Evolutionary conservation across 768 basidiomycete genomes (phyloP).

Genomic region (Lentinula lateritia): DNA sequence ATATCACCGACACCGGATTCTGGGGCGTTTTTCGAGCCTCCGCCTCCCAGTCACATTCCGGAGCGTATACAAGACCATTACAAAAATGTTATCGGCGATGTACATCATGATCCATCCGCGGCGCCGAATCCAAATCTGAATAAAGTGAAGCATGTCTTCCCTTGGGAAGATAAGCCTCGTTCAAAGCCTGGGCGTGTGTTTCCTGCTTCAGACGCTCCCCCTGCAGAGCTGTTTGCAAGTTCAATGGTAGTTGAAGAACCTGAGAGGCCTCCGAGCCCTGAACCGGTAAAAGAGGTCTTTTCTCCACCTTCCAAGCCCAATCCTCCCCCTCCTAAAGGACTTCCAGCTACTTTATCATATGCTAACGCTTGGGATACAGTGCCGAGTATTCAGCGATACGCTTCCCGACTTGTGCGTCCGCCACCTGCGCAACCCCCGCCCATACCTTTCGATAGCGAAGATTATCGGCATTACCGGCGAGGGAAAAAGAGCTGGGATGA

Average conservation of each 20-base stretch:
- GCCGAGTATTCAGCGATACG: slow-evolving; percentile 76
- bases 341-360: slow-evolving; percentile 58
- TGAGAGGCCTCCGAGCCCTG: slow-evolving; percentile 23
- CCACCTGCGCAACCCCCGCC: slow-evolving; percentile 31
- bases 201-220: slow-evolving; percentile 56
- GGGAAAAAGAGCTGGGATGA: slow-evolving; percentile 42
- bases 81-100: slow-evolving; percentile 52
- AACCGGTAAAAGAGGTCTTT: slow-evolving; percentile 15
- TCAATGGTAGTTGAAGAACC: slow-evolving; percentile 28
- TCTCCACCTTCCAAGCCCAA: slow-evolving; percentile 15
- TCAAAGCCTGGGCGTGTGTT: slow-evolving; percentile 67
- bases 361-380: slow-evolving; percentile 83
- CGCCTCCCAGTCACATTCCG: slow-evolving; percentile 58
- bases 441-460: slow-evolving; percentile 46
- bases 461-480: slow-evolving; percentile 17
- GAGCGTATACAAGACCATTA: slow-evolving; percentile 75
- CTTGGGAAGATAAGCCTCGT: slow-evolving; percentile 87
- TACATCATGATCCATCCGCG: slow-evolving; percentile 23
- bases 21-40: slow-evolving; percentile 53
- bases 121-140: slow-evolving; percentile 58
- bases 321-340: slow-evolving; percentile 37
- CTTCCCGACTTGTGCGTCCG: slow-evolving; percentile 52
- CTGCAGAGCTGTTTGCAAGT: slow-evolving; percentile 38
- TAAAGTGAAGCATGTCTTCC: slow-evolving; percentile 79
- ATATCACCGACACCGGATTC: slow-evolving; percentile 34